These are phyloP conservation scores for Emydomyces testavorans DNA, from an alignment of 2,329 filamentous ascomycete species.

Conservation along the genomic window DNA sequence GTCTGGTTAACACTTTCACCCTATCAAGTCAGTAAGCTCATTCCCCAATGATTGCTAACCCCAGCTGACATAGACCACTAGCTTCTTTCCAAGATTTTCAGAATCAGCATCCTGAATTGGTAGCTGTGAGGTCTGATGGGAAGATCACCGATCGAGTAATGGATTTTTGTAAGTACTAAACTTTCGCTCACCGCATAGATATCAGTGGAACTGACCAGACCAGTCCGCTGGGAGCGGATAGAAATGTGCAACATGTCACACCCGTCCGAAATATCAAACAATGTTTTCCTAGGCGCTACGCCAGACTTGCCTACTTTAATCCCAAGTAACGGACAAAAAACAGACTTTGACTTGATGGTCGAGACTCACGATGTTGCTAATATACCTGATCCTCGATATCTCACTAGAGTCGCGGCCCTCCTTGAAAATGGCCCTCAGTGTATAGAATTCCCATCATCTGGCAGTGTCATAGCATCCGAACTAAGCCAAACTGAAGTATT, in stretches of 20 bases:
- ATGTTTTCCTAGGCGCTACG: conserved; percentile 83
- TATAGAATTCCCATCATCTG: conserved; percentile 83
- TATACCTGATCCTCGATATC: conserved; percentile 55
- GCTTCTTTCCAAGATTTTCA: conserved; percentile 62
- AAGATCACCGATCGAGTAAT: conserved; percentile 63
- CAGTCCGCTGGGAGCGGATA: conserved; percentile 65
- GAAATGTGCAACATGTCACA: conserved; percentile 94
- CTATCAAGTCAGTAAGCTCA: conserved; percentile 42
- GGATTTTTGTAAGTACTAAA: conserved; percentile 56
- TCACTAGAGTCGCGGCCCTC: conserved; percentile 53
- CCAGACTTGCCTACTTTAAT: conserved; percentile 40
- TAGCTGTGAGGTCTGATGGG: conserved; percentile 63
- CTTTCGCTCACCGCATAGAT: not conserved
- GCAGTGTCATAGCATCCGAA: conserved; percentile 75
- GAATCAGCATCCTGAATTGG: conserved; percentile 53
- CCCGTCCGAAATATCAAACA: conserved; percentile 75
- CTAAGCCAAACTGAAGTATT: conserved; percentile 77
- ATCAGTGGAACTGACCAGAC: conserved; percentile 4
- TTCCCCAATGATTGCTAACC: not conserved
- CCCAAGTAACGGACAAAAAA: conserved; percentile 41
- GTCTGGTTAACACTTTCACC: conserved; percentile 77
- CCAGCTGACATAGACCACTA: conserved; percentile 18
- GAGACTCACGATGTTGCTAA: conserved; percentile 79
- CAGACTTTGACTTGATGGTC: conserved; percentile 66
- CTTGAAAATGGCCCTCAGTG: conserved; percentile 42